Percentiles rank a stretch among this genome's conserved stretches.
Evolutionary conservation across 1,139 yeast genomes (phyloP).

Genomic region (Taiozyma onychis): DNA sequence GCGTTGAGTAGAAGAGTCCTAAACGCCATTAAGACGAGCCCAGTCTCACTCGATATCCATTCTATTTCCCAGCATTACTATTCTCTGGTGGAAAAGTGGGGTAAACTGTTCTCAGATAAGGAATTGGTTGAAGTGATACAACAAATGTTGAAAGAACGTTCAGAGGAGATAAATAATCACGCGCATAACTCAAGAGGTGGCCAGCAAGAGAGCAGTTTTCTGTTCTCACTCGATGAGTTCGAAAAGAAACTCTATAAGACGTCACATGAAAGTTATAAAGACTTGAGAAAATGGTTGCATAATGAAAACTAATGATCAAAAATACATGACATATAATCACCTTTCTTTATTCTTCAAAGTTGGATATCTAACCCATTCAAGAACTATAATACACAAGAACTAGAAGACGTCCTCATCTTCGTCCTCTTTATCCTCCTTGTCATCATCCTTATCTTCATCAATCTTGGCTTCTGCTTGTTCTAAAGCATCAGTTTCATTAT

Average conservation of each 20-base stretch:
- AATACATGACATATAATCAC: conserved; percentile 1
- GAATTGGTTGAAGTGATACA: conserved; percentile 50
- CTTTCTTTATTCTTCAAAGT: neutral
- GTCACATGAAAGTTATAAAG: conserved; percentile 58
- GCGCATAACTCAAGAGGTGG: conserved; percentile 50
- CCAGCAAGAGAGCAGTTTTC: conserved; percentile 38
- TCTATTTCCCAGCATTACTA: conserved; percentile 64
- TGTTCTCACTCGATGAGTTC: conserved; percentile 67
- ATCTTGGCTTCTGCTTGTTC: conserved; percentile 18
- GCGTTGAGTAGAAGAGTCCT: conserved; percentile 56
- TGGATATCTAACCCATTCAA: neutral
- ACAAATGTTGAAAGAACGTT: conserved; percentile 54
- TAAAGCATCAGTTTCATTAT: conserved; percentile 21
- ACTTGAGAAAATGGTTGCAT: conserved; percentile 58
- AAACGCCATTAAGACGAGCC: conserved; percentile 78
- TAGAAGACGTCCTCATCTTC: conserved; percentile 26
- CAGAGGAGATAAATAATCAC: conserved; percentile 65
- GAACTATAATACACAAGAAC: neutral
- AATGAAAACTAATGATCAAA: conserved; percentile 25
- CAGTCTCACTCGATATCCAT: conserved; percentile 63
- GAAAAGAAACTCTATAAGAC: conserved; percentile 56
- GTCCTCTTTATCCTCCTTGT: conserved; percentile 13
- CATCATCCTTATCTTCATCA: conserved; percentile 9
- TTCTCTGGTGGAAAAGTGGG: conserved; percentile 69
- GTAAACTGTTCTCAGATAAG: conserved; percentile 58